These are phyloP conservation scores for Panellus pusillus DNA, from an alignment of 768 basidiomycete genomes.

Conservation along the genomic window DNA sequence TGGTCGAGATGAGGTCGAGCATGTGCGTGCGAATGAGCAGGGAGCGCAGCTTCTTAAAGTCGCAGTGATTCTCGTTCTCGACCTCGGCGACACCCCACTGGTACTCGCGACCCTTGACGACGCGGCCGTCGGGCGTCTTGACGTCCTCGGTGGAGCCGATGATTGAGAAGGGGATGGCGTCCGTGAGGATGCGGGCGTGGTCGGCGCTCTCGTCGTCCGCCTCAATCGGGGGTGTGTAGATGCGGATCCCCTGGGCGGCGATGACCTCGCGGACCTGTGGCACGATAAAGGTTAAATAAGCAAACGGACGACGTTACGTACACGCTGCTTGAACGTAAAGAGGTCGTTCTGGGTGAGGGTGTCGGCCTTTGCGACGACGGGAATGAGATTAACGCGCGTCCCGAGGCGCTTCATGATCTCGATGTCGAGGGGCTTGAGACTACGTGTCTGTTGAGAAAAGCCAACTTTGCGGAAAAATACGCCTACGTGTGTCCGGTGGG, in stretches of 20 bases:
- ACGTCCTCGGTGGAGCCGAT: conserved; percentile 98
- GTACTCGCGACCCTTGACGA: conserved; percentile 97
- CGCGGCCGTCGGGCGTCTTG: conserved; percentile 82
- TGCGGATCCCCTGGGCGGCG: conserved; percentile 87
- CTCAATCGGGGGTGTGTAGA: conserved; percentile 93
- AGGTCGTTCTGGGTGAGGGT: conserved; percentile 95
- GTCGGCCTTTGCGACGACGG: conserved; percentile 96
- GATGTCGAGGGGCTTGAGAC: conserved; percentile 95
- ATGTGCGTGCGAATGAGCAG: conserved; percentile 97
- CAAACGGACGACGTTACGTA: conserved; percentile 39
- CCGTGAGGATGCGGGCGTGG: conserved; percentile 81
- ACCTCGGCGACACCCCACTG: conserved; percentile 99
- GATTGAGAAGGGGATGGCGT: conserved; percentile 97
- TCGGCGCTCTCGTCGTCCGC: conserved; percentile 84
- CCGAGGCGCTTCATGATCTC: conserved; percentile 99
- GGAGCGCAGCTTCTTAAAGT: conserved; percentile 96
- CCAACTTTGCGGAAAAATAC: neutral
- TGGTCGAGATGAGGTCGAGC: conserved; percentile 95
- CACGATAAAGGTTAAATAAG: conserved; percentile 16
- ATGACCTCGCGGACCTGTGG: conserved; percentile 85
- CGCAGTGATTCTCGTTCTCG: conserved; percentile 99
- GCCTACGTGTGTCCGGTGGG: conserved; percentile 95
- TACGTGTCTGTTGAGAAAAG: conserved; percentile 28
- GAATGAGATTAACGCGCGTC: conserved; percentile 96
- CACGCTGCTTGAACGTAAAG: conserved; percentile 88